These are phyloP conservation scores for Argentina anserina DNA, from an alignment of 306 rosid species.

Conservation along the genomic window DNA sequence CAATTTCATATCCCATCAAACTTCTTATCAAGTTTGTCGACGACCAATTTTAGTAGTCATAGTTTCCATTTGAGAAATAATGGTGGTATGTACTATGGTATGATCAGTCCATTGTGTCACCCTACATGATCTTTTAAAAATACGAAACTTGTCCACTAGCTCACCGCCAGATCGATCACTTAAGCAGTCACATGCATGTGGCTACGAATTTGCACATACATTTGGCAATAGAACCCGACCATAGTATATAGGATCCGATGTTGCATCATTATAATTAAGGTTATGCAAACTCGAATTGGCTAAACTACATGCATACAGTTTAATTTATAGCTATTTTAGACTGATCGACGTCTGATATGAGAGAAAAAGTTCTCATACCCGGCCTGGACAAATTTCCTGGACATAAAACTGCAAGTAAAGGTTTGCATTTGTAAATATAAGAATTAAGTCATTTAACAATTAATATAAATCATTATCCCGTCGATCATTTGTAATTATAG, in stretches of 20 bases:
- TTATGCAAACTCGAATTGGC: neutral
- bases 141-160: constrained; percentile 9
- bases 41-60: too few species aligned
- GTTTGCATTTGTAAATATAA: neutral
- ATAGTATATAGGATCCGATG: neutral
- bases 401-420: too few species aligned
- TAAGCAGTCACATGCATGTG: neutral
- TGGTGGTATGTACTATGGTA: neutral
- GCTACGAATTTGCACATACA: neutral
- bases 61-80: neutral
- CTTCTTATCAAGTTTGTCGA: neutral
- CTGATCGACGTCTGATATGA: too few species aligned
- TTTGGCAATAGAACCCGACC: neutral
- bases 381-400: too few species aligned
- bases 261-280: neutral
- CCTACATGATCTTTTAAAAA: neutral
- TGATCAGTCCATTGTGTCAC: neutral
- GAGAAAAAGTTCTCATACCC: too few species aligned
- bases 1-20: neutral
- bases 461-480: neutral
- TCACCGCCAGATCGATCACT: constrained; percentile 6
- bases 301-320: too few species aligned
- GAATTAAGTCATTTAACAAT: neutral
- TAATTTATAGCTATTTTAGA: too few species aligned
- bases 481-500: neutral